Base-by-base conservation (phyloP, 2,329 filamentous ascomycete genomes). In the Monosporascus sp. region DNA sequence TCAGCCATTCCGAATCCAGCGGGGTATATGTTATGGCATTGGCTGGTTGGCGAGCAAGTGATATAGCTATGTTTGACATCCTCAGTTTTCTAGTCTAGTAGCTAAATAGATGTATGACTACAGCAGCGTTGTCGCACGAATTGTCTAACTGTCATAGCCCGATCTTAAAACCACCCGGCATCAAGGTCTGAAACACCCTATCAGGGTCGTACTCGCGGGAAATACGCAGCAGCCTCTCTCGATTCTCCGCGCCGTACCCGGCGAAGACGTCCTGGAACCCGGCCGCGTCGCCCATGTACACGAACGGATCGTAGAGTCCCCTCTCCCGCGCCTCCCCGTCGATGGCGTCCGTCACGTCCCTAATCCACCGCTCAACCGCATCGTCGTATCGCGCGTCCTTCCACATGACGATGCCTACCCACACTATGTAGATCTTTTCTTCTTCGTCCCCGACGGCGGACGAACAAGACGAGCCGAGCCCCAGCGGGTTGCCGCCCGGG, bases 201-300 rank as follows among this genome's bases (percentile, higher is more conserved):
- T 54, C 53, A 2, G 62, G 63, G 42, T 67, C 63, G 49, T 64
- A 67, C 45, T 59, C 61, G 47, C 52, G 51, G 14, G 57, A 59
- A 27, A 65, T 51, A 15, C 36, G 47, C 34, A 53, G 57, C 25
- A 67, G 51, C 20, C 57, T 63, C 20, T 59, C 54, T 31, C 68
- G 39, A 38, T 69, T 72, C 41, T 62, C 57, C 38, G 59, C 50
- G 3, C 72, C 72, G 54, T 72, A 73, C 5, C 67, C 60, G 11
- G 53, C 34, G 34, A 70, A 63, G 6, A 70, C 63, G 47, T 68
- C 62, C 68, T 78, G 70, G 39, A 66, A 63, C 8, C 54, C 52
- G 24, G 65, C 63, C 3, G 69, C 68, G 49, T 74, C 72, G 53
- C 72, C 70, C 42, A 72, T 60, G 57, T 72, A 77, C 58, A 75